phyloP scores from a whole-genome alignment of 1,139 yeast genomes.

The Suhomyces bolitotheri region DNA sequence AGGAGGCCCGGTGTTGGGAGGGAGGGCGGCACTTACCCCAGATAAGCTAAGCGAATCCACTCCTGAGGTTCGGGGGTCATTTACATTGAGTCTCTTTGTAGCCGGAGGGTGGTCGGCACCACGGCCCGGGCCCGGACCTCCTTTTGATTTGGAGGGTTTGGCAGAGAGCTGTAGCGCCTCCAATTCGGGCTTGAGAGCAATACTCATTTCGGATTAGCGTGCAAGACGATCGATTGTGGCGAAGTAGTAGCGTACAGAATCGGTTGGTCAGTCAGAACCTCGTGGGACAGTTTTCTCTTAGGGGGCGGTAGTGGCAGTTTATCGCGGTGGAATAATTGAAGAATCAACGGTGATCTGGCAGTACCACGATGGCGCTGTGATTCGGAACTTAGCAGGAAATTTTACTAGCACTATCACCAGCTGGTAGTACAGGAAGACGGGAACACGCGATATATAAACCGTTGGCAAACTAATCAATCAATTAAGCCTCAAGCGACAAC shows the following conservation, averaged over 20 bases:
- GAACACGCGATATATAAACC: not conserved
- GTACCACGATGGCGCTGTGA: not conserved
- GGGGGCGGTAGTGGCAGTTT: not conserved
- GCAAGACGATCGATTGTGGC: no score
- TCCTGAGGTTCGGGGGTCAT: slow-evolving; percentile 9
- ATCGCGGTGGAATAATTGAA: not conserved
- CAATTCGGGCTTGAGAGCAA: slow-evolving; percentile 6
- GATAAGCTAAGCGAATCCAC: slow-evolving; percentile 5
- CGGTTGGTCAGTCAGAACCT: no score
- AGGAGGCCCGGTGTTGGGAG: slow-evolving; percentile 47
- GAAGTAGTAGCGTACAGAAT: no score
- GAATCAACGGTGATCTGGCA: not conserved
- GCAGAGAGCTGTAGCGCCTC: slow-evolving; percentile 3
- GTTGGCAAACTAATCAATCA: not conserved
- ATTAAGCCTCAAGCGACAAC: slow-evolving; percentile 6
- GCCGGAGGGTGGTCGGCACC: slow-evolving; percentile 3
- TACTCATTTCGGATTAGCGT: no score
- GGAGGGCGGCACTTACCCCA: slow-evolving; percentile 15
- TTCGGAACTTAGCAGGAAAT: no score
- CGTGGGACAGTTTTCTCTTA: not conserved
- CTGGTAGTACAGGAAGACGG: not conserved
- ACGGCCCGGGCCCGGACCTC: slow-evolving; percentile 1
- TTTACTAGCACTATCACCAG: no score
- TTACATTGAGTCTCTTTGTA: slow-evolving; percentile 4
- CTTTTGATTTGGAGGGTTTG: slow-evolving; percentile 3